Evolutionary conservation across 305 asterid genomes (phyloP), one percentile per base, ranked within the genome.

Genomic region (Salvia sclarea): DNA sequence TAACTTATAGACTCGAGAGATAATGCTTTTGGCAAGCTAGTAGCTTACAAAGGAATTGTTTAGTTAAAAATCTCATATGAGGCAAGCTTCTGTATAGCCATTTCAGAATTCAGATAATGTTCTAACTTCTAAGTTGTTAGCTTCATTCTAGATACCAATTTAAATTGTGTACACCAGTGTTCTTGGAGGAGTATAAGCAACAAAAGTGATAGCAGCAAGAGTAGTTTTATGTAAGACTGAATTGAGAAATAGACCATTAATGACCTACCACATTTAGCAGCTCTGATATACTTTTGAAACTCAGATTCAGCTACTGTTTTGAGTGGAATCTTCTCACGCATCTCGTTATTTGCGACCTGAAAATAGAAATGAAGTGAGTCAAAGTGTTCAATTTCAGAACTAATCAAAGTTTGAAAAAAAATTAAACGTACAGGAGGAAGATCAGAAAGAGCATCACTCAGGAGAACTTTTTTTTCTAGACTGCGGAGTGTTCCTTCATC

Each of bases 381-480:
- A 24, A 47, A 74, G 63, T 37, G 63, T 47, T 37, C 30, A 58
- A 53, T 17, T 44, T 64, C 48, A 49, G 45, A 67, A 67, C 20
- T 48, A 67, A 65, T 52, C 43, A 71, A 35, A 28, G 40, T 66
- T 52, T 9, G 49, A 53, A 71, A 54, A 31, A 63, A 50, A 67
- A 12, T 18, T 1, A 48, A 52, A 70, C 76, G 48, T 83, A 90
- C 97, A 69, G 90, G 85, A 73, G 97, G 97, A 79, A 90, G 87
- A 75, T 90, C 97, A 53, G 94, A 88, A 75, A 90, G 80, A 56
- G 96, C 97, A 78, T 90, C 97, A 17, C 80, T 75, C 64, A 90
- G 96, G 74, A 86, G 56, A 43, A 85, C 71, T 50, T 77, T 80
- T 71, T 84, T 85, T 75, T 88, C 89, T 58, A 90, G 86, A 66